Evolutionary conservation across 148 eudicot genomes (phyloP), one percentile per base, ranked within the genome.

Genomic region (Chenopodium suecicum): DNA sequence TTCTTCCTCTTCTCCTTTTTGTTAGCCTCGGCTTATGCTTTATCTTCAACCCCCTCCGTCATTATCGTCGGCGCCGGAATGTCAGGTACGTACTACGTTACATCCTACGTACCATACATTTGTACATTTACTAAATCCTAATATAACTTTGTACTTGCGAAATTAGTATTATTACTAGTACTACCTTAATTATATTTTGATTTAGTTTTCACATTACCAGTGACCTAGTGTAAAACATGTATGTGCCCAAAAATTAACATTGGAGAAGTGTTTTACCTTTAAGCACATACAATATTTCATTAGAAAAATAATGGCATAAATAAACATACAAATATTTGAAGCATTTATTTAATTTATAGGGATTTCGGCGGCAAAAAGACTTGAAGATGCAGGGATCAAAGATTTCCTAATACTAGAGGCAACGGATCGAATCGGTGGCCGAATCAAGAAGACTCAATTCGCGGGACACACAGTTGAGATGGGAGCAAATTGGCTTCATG

Each of bases 401-500:
- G 83, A 86, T 44, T 76, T 83, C 52, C 2, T 86, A 0, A 80
- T 86, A 70, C 47, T 86, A 50, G 88, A 86, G 31, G 88, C 86
- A n/a, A 83, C 83, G 11, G 6, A 80, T 23, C 68, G 86, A 56
- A 86, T 86, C 22, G 86, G 86, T 8, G 88, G 88, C 1, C 60
- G 88, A 41, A 86, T 86, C 44, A 62, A 80, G 9, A 83, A 83
- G 84, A 78, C 78, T 3, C 56, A 83, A 7, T 86, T 86, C 54
- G 86, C 64, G 13, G 88, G 88, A 1, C 50, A 80, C 31, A 77
- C 81, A 0, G 84, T 86, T n/a, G 88, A 86, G 70, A 72, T 76
- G 68, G 88, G 88, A 2, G 88, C 88, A 19, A 86, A 86, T 77
- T 86, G 88, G 88, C 86, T 86, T 10, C 83, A 79, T 80, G 88